Evolutionary conservation across 768 basidiomycete genomes (phyloP), one percentile per base, ranked within the genome.

Genomic region (Boletus vermiculosoides): DNA sequence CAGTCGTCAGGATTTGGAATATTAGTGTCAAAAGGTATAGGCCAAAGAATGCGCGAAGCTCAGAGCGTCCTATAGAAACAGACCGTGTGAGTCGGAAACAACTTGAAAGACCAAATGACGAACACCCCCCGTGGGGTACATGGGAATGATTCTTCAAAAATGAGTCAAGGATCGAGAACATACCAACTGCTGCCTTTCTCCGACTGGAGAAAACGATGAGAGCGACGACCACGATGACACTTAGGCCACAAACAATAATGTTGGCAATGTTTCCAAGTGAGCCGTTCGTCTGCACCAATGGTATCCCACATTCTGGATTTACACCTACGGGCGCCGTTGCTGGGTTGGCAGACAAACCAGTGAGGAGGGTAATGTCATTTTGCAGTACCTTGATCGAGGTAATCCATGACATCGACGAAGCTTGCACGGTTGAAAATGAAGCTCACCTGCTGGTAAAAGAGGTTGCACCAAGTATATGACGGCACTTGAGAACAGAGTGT

Each of bases 381-480:
- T 70, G 62, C 40, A 70, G 76, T 10, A 80, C 70, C 82, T 28
- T 83, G 59, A 57, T 69, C 62, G 68, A 61, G 60, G 68, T 67
- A 45, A 76, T 63, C 52, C 56, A 59, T 57, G 48, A 53, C 42
- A 39, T 45, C 47, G 50, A 45, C 52, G 50, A 45, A 16, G 28
- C 30, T n/a, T 18, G 15, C n/a, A 44, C 34, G 37, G 63, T 25
- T 56, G 57, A 52, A 55, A 34, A 56, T 56, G 28, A 64, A 50
- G 66, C 76, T 62, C 22, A 93, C 86, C 79, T 96, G 93, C 57
- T 83, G 83, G 75, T 94, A 94, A 76, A 96, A 95, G 63, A 97
- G 86, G 70, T 97, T 97, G 76, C 95, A 98, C 84, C 92, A 90
- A 0, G 94, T 84, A 67, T 96, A 89, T 45, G 88, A 90, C 2